Conservation (phyloP, 768 basidiomycete genomes). For the Leccinellum luteum region DNA sequence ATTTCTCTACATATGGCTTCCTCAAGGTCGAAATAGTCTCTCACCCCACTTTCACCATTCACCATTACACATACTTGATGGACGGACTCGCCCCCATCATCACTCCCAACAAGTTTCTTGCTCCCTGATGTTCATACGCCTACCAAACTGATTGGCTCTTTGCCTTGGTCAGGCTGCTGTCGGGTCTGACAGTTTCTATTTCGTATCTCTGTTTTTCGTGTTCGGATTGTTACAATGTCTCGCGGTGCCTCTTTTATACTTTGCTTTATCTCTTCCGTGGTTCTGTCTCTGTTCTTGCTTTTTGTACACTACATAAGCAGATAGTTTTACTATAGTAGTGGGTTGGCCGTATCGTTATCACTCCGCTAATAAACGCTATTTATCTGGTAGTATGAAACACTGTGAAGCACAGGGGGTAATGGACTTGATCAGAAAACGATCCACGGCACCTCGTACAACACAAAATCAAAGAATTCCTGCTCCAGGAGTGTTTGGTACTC, state of each 20-base stretch:
- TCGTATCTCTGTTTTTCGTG: slow-evolving; percentile 9
- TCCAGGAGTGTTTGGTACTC: slow-evolving; percentile 94
- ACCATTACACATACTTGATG: slow-evolving; percentile 19
- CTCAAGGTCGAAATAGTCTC: slow-evolving; percentile 17
- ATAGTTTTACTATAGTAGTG: slow-evolving; percentile 50
- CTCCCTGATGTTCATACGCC: slow-evolving; percentile 14
- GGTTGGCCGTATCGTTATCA: slow-evolving; percentile 61
- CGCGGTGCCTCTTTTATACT: slow-evolving; percentile 12
- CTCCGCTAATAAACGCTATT: slow-evolving; percentile 53
- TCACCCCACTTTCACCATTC: slow-evolving; percentile 9
- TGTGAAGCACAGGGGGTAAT: not conserved
- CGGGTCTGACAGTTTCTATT: slow-evolving; percentile 8
- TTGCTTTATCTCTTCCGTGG: slow-evolving; percentile 27
- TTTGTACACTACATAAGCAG: slow-evolving; percentile 43
- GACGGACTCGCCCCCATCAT: slow-evolving; percentile 17
- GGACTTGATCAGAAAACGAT: slow-evolving; percentile 53
- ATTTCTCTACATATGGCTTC: slow-evolving; percentile 22
- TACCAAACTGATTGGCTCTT: slow-evolving; percentile 6
- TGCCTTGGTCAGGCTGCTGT: slow-evolving; percentile 9
- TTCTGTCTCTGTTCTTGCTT: slow-evolving; percentile 23
- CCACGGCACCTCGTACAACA: slow-evolving; percentile 91
- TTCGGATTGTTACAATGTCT: slow-evolving; percentile 16
- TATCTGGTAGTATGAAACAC: slow-evolving; percentile 18
- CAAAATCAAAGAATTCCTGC: slow-evolving; percentile 94
- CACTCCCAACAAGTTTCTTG: slow-evolving; percentile 12